These are phyloP conservation scores for Hirschfeldia incana DNA, from an alignment of 345 rosid species.

Conservation along the genomic window DNA sequence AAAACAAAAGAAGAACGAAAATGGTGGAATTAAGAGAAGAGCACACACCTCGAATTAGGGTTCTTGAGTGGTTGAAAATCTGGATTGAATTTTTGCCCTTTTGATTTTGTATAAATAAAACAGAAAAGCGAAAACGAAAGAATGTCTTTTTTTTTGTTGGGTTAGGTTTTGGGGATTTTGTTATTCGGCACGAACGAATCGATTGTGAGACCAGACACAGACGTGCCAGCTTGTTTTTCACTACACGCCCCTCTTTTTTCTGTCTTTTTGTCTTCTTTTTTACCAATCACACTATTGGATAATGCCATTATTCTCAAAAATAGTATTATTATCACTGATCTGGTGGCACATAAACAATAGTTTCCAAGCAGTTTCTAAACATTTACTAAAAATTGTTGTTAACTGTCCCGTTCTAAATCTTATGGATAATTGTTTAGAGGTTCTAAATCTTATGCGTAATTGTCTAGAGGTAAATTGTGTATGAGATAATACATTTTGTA, in stretches of 20 bases:
- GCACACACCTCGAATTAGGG: constrained; percentile 29
- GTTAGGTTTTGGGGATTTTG: neutral
- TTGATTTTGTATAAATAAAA: neutral
- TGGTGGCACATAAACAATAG: neutral
- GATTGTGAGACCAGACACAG: constrained; percentile 16
- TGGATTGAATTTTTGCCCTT: neutral
- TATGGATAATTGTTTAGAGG: neutral
- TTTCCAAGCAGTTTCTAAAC: neutral
- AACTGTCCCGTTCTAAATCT: neutral
- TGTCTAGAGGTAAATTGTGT: too few species aligned
- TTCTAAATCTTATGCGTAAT: neutral
- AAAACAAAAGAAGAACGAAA: neutral
- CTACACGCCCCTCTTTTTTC: constrained; percentile 22
- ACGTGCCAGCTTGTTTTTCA: constrained; percentile 40
- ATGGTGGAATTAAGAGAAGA: neutral
- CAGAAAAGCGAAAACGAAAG: constrained; percentile 15
- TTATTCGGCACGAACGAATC: constrained; percentile 35
- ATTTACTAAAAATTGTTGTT: neutral
- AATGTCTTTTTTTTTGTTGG: constrained; percentile 21
- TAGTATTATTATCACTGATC: neutral
- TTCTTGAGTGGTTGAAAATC: constrained; percentile 18
- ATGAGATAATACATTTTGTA: too few species aligned
- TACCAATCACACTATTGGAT: constrained; percentile 22
- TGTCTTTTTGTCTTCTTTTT: neutral
- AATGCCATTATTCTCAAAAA: neutral